Evolutionary conservation across 352 stramenopile species (phyloP).

Genomic region (Phytophthora cactorum): DNA sequence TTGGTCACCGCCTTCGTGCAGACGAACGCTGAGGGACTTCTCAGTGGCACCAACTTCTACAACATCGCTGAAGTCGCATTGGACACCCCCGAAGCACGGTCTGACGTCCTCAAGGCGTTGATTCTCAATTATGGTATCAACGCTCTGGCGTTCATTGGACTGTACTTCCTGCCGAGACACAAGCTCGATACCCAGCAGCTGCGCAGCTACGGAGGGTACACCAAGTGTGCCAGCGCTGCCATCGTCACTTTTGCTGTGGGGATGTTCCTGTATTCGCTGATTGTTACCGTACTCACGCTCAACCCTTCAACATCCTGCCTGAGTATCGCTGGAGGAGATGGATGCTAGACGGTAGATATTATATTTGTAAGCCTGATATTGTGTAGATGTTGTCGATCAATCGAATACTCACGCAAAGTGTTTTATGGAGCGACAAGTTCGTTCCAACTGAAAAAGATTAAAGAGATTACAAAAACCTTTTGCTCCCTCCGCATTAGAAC

Average conservation of each 20-base stretch:
- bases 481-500: too few relatives aligned
- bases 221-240: constrained; percentile 49
- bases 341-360: constrained; percentile 22
- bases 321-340: constrained; percentile 38
- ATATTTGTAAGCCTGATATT: too few relatives aligned
- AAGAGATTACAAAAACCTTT: too few relatives aligned
- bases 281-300: constrained; percentile 52
- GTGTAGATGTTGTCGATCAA: too few relatives aligned
- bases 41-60: constrained; percentile 51
- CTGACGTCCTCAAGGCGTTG: constrained; percentile 39
- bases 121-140: constrained; percentile 56
- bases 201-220: constrained; percentile 70
- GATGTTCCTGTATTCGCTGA: constrained; percentile 40
- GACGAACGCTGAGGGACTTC: constrained; percentile 41
- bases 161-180: constrained; percentile 53
- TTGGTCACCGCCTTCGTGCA: constrained; percentile 45
- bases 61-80: constrained; percentile 17
- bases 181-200: constrained; percentile 69
- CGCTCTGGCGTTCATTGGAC: constrained; percentile 33
- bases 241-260: constrained; percentile 41
- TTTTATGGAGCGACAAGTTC: too few relatives aligned
- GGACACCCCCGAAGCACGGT: constrained; percentile 27
- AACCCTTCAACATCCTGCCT: constrained; percentile 37
- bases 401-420: too few relatives aligned
- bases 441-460: too few relatives aligned